A percentile compares a stretch with the other conserved stretches of the same genome.
phyloP scores from a whole-genome alignment of 257 asterid species.

The Solanum piurae region DNA sequence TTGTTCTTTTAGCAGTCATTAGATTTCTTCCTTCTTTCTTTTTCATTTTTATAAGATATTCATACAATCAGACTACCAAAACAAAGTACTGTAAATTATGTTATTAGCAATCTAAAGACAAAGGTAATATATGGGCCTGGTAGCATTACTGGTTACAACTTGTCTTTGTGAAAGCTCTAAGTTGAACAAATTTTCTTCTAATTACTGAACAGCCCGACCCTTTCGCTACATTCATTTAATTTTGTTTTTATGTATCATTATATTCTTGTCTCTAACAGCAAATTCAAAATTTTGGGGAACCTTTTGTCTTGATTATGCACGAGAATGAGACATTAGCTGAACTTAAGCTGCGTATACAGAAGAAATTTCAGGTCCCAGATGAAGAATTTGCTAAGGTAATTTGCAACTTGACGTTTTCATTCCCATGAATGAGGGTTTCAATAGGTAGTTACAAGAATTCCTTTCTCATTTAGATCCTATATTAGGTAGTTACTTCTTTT shows the following conservation, averaged over 20 bases:
- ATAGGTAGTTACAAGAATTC: neutral
- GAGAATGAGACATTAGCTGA: constrained; percentile 31
- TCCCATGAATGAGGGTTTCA: neutral
- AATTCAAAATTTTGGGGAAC: constrained; percentile 48
- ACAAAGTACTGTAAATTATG: constrained; percentile 88
- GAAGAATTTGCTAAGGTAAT: constrained; percentile 44
- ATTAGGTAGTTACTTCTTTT: neutral
- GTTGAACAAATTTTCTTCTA: neutral
- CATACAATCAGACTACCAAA: constrained; percentile 75
- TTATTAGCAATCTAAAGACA: constrained; percentile 73
- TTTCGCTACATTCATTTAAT: neutral
- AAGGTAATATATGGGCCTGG: constrained; percentile 30
- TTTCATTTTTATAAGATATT: neutral
- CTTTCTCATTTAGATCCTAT: neutral
- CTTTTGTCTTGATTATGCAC: constrained; percentile 41
- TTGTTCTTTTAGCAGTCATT: too few species aligned
- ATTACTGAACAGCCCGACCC: neutral
- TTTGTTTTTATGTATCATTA: neutral
- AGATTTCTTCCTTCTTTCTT: too few species aligned
- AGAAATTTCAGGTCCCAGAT: constrained; percentile 38
- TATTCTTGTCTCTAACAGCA: constrained; percentile 12
- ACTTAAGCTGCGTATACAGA: constrained; percentile 35
- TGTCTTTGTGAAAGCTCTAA: too few species aligned
- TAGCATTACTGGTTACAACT: neutral
- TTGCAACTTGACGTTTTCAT: neutral